phyloP scores from a whole-genome alignment of 805 yeast genomes.

The Pachysolen tannophilus region DNA sequence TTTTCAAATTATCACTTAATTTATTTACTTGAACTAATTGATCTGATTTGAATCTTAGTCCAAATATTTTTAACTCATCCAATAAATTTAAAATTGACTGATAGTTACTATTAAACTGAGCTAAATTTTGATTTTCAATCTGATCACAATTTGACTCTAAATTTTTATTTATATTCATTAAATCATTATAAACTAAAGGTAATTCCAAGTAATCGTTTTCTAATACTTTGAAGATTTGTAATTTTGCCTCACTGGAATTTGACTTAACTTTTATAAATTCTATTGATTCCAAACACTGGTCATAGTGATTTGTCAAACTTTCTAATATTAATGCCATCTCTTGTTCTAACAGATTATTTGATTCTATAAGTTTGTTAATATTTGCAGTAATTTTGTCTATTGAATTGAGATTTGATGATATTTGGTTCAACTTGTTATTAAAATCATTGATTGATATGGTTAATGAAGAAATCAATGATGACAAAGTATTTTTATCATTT shows the following conservation, averaged over 20 bases:
- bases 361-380: conserved; percentile 14
- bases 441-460: conserved; percentile 11
- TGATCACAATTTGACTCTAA: conserved; percentile 41
- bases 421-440: conserved; percentile 5
- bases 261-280: conserved; percentile 25
- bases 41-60: background rate
- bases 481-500: conserved; percentile 20
- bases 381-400: conserved; percentile 16
- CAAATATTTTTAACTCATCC: conserved; percentile 25
- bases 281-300: conserved; percentile 55
- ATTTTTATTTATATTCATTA: conserved; percentile 58
- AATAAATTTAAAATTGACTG: too few species aligned
- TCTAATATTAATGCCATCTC: conserved; percentile 65
- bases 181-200: conserved; percentile 45
- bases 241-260: conserved; percentile 21
- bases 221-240: conserved; percentile 37
- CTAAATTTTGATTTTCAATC: conserved; percentile 41
- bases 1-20: background rate
- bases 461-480: conserved; percentile 17
- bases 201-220: conserved; percentile 48
- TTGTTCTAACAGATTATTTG: conserved; percentile 45
- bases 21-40: conserved; percentile 1
- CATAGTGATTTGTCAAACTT: conserved; percentile 75
- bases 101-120: conserved; percentile 55
- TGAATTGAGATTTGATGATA: conserved; percentile 12